Conservation (phyloP, 176 grass and related monocot species). For the Bromus sterilis region DNA sequence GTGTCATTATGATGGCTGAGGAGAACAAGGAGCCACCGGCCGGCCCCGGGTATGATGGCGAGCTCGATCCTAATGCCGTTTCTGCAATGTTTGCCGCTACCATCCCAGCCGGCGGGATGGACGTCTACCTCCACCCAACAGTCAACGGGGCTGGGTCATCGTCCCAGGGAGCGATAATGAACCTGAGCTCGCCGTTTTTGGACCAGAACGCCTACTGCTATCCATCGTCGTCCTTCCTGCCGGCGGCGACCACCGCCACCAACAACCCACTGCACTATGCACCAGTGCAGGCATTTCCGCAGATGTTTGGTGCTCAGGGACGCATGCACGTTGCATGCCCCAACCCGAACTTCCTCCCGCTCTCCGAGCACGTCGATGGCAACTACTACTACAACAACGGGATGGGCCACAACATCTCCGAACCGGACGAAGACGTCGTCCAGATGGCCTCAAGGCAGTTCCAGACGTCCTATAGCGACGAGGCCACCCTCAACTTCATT, state of each 20-base stretch:
- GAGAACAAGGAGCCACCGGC: neutral
- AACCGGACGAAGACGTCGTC: neutral
- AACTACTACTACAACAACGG: neutral
- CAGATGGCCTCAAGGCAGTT: slow-evolving; percentile 22
- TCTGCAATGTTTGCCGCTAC: neutral
- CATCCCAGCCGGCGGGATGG: neutral
- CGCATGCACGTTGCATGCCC: neutral
- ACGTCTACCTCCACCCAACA: neutral
- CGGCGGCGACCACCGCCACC: neutral
- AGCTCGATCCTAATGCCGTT: neutral
- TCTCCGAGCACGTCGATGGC: neutral
- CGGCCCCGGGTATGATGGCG: neutral
- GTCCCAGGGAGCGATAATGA: neutral
- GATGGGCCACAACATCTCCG: neutral
- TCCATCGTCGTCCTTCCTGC: neutral
- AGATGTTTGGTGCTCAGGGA: neutral
- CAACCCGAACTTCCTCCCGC: neutral
- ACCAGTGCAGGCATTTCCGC: neutral
- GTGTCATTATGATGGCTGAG: neutral
- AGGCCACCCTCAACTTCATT: neutral
- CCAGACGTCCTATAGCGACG: neutral
- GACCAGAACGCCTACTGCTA: neutral
- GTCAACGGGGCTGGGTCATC: neutral
- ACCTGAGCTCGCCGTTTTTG: neutral
- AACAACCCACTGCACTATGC: neutral